Conservation (phyloP, 768 basidiomycete genomes). For the Tricholoma bakamatsutake region DNA sequence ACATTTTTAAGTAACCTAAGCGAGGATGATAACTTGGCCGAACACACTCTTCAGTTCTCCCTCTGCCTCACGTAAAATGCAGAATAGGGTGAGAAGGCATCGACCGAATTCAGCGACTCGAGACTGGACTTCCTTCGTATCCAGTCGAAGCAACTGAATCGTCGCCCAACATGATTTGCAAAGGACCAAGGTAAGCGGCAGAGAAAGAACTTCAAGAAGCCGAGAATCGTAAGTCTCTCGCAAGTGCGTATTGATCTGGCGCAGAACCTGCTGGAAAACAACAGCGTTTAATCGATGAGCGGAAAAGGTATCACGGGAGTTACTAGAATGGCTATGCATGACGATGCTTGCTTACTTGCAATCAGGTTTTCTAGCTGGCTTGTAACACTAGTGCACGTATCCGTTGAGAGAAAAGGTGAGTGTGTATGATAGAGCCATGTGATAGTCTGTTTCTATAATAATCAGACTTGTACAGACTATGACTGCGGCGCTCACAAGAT, state of each 20-base stretch:
- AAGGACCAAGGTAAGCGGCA: slow-evolving; percentile 19
- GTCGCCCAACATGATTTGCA: slow-evolving; percentile 23
- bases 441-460: slow-evolving; percentile 33
- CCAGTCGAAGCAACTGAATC: slow-evolving; percentile 18
- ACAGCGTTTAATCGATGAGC: background rate
- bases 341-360: background rate
- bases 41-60: slow-evolving; percentile 20
- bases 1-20: background rate
- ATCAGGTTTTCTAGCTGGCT: slow-evolving; percentile 1
- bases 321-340: slow-evolving; percentile 8
- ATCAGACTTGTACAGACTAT: background rate
- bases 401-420: slow-evolving; percentile 8
- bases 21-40: background rate
- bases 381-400: background rate
- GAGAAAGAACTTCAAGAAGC: background rate
- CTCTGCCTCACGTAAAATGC: slow-evolving; percentile 14
- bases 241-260: slow-evolving; percentile 15
- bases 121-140: slow-evolving; percentile 6
- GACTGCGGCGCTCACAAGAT: slow-evolving; percentile 34
- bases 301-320: background rate
- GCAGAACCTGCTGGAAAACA: slow-evolving; percentile 20
- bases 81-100: slow-evolving; percentile 26
- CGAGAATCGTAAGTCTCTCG: slow-evolving; percentile 1
- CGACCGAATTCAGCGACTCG: slow-evolving; percentile 18
- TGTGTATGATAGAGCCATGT: slow-evolving; percentile 47